Base-by-base conservation (phyloP, 352 stramenopile species). In the Phytophthora citrophthora region DNA sequence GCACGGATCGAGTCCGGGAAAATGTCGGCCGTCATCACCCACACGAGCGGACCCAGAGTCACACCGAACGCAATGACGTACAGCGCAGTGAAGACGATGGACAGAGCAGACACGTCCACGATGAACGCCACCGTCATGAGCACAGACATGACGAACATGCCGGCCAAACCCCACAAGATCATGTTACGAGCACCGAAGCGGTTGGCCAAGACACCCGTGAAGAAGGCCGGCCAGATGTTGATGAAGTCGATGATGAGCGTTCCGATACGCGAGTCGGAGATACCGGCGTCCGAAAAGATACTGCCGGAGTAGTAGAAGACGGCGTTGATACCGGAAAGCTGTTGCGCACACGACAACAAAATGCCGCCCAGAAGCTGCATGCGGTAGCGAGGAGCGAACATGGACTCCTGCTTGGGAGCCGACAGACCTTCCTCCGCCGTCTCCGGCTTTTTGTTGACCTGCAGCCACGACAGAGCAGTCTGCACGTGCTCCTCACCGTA, bases 181-280 rank as follows among this genome's bases (percentile, higher is more conserved):
- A 91, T 81, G 29, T 45, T 77, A 39, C 79, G 78, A 59, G 81
- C 83, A 15, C 70, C 71, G 36, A 82, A 89, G 39, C 61, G 67
- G 43, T 54, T 70, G 20, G 60, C 60, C 46, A 68, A n/a, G 38
- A 68, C 46, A n/a, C 60, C 51, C 45, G 60, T 68, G 53, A 62
- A 68, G 36, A 68, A 68, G 3, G 60, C 60, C 2, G 60, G 60
- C 41, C 34, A 68, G 44, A 68, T 68, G 52, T 68, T 68, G 45
- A 62, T 68, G 41, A 68, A 62, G 36, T 68, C 44, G 40, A 63
- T 63, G 44, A 68, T 68, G 5, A 68, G 52, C 36, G 60, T 68
- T 7, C 60, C 60, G 13, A 68, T 45, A 20, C 60, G 60, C 15
- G 60, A 68, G 46, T 68, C 51, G 15, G 60, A 68, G 46, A 68